Evolutionary conservation across 352 stramenopile species (phyloP).

Genomic region (Pythium sukuiense): DNA sequence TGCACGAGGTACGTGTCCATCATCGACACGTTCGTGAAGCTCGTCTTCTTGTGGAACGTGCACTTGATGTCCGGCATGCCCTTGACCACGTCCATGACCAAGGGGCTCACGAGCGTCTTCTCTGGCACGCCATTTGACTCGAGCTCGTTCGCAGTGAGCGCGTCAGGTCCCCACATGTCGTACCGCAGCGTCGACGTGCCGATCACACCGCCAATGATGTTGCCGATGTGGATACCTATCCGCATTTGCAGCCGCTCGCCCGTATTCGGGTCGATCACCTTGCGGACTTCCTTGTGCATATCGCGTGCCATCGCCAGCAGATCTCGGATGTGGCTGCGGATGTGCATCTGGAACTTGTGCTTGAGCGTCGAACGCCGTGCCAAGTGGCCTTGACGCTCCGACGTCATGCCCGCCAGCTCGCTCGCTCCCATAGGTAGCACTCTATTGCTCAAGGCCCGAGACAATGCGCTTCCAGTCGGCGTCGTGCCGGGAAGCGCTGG

Average conservation of each 20-base stretch:
- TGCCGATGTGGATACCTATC: conserved; percentile 87
- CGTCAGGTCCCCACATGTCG: conserved; percentile 87
- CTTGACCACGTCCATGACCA: conserved; percentile 80
- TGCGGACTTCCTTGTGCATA: conserved; percentile 87
- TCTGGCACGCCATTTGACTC: conserved; percentile 84
- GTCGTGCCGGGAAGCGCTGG: background rate
- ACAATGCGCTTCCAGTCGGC: background rate
- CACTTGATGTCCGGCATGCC: conserved; percentile 85
- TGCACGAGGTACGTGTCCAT: conserved; percentile 88
- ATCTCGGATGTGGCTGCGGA: conserved; percentile 79
- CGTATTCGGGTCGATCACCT: conserved; percentile 83
- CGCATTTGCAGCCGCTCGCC: conserved; percentile 84
- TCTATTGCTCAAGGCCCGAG: conserved; percentile 39
- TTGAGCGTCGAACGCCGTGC: conserved; percentile 67
- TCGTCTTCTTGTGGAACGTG: conserved; percentile 80
- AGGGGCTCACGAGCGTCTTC: conserved; percentile 73
- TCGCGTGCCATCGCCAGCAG: conserved; percentile 79
- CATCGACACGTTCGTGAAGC: conserved; percentile 78
- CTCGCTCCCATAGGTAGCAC: conserved; percentile 43
- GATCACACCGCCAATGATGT: conserved; percentile 88
- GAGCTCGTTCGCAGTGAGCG: conserved; percentile 84
- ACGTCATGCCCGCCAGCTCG: conserved; percentile 22
- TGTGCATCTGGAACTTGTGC: conserved; percentile 81
- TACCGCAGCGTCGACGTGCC: conserved; percentile 86
- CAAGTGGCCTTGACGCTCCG: conserved; percentile 22